Percentiles rank a stretch among this genome's conserved stretches.
Conservation (phyloP, 306 rosid species). For the Geum urbanum region DNA sequence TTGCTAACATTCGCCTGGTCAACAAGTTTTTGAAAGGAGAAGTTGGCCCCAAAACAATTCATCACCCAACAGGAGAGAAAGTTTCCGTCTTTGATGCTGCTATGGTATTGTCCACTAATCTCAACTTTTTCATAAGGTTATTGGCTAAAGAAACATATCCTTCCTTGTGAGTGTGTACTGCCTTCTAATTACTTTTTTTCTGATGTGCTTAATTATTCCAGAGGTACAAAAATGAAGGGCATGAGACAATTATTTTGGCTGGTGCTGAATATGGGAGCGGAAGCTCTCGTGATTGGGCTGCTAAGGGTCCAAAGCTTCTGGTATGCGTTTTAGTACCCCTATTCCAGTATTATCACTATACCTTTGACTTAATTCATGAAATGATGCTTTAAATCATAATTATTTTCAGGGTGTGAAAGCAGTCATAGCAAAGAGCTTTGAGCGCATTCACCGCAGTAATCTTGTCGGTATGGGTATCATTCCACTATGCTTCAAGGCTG, state of each 20-base stretch:
- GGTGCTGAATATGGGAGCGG: conserved; percentile 98
- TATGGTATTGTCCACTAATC: conserved; percentile 44
- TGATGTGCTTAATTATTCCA: conserved; percentile 20
- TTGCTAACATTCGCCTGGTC: conserved; percentile 89
- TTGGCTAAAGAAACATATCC: neutral
- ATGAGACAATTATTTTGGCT: conserved; percentile 69
- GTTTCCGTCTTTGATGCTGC: conserved; percentile 88
- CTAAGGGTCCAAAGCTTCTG: conserved; percentile 93
- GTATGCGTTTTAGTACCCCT: conserved; percentile 33
- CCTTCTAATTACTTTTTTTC: neutral
- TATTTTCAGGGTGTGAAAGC: conserved; percentile 83
- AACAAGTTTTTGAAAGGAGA: conserved; percentile 87
- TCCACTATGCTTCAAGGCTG: conserved; percentile 77
- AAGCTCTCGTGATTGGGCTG: conserved; percentile 99
- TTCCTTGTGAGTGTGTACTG: neutral
- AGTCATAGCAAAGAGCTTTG: conserved; percentile 89
- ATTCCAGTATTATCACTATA: neutral
- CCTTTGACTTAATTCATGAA: neutral
- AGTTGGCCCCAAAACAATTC: conserved; percentile 91
- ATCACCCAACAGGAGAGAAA: conserved; percentile 81
- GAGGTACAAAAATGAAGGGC: conserved; percentile 81
- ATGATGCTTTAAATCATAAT: neutral
- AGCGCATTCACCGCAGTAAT: conserved; percentile 96
- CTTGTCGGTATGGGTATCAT: conserved; percentile 93
- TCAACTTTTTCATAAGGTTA: neutral